These are phyloP conservation scores for Spergularia marina DNA, from an alignment of 148 eudicot species.

Conservation along the genomic window DNA sequence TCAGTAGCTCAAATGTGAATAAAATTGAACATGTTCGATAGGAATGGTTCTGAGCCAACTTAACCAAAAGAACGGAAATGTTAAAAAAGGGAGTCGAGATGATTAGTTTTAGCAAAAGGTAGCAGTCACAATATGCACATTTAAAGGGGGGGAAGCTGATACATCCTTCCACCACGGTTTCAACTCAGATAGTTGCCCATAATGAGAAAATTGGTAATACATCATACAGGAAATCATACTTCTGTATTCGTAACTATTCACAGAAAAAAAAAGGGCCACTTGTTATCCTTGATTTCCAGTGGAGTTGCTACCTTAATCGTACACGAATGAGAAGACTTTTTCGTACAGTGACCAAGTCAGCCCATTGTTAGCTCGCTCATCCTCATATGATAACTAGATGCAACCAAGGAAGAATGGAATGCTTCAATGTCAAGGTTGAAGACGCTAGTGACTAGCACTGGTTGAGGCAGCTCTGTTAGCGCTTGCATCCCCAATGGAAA, in stretches of 20 bases:
- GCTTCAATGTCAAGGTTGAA: not conserved
- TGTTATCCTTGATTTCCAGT: slow-evolving; percentile 22
- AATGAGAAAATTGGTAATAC: slow-evolving; percentile 19
- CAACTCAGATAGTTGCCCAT: slow-evolving; percentile 10
- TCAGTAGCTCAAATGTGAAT: no score
- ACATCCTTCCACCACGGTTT: slow-evolving; percentile 6
- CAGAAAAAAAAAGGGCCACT: slow-evolving; percentile 15
- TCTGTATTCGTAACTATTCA: slow-evolving; percentile 31
- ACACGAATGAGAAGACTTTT: slow-evolving; percentile 21
- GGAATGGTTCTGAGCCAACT: no score
- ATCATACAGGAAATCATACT: slow-evolving; percentile 23
- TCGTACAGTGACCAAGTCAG: slow-evolving; percentile 14
- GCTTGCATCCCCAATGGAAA: slow-evolving; percentile 75
- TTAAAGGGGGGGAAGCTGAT: slow-evolving; percentile 7
- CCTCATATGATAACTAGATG: not conserved
- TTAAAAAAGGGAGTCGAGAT: not conserved
- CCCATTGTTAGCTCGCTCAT: slow-evolving; percentile 18
- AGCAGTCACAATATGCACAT: slow-evolving; percentile 5
- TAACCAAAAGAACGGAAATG: not conserved
- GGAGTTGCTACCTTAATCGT: slow-evolving; percentile 16
- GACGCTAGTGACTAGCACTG: slow-evolving; percentile 29
- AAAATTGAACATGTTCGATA: no score
- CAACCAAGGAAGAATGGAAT: not conserved
- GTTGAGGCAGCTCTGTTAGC: slow-evolving; percentile 45
- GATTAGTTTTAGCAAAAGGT: not conserved